A percentile compares a stretch with the other conserved stretches of the same genome.
phyloP scores from a whole-genome alignment of 164 flowering plant species.

The Vitis amurensis region DNA sequence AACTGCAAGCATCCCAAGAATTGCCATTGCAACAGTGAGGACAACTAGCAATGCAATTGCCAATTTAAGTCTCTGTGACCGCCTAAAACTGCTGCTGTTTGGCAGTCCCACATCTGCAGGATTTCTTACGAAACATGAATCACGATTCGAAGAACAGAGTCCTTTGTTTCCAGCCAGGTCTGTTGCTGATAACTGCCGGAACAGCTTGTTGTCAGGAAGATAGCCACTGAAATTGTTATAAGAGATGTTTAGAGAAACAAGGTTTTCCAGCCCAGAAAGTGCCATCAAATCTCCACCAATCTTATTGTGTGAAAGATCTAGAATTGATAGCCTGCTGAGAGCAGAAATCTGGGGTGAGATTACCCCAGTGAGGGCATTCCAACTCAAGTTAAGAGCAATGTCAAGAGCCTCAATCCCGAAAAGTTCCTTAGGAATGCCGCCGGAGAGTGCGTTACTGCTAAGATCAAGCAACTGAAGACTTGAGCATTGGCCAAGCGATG shows the following conservation, averaged over 20 bases:
- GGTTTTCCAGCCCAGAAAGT: conserved; percentile 57
- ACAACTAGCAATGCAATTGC: conserved; percentile 43
- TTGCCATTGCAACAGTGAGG: conserved; percentile 33
- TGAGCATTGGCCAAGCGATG: conserved; percentile 52
- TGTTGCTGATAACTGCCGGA: conserved; percentile 53
- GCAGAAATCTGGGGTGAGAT: conserved; percentile 55
- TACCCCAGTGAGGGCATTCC: conserved; percentile 57
- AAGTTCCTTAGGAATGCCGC: conserved; percentile 55
- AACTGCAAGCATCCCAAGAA: conserved; percentile 49
- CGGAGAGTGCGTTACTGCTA: conserved; percentile 57
- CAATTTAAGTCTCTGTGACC: conserved; percentile 31
- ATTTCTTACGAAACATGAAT: no score
- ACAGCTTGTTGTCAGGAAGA: conserved; percentile 74
- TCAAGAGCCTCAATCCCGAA: conserved; percentile 54
- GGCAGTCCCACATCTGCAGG: no score
- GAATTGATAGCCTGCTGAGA: conserved; percentile 57
- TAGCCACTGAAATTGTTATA: conserved; percentile 69
- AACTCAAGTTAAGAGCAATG: conserved; percentile 72
- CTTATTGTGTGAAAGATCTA: conserved; percentile 70
- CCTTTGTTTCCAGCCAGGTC: conserved; percentile 66
- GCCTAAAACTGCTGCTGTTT: neutral
- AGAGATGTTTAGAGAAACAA: conserved; percentile 72
- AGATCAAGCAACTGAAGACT: conserved; percentile 76
- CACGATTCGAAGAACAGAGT: conserved; percentile 39
- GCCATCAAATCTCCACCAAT: conserved; percentile 54